Conservation (phyloP, 345 rosid genomes). For the Pistacia integerrima region DNA sequence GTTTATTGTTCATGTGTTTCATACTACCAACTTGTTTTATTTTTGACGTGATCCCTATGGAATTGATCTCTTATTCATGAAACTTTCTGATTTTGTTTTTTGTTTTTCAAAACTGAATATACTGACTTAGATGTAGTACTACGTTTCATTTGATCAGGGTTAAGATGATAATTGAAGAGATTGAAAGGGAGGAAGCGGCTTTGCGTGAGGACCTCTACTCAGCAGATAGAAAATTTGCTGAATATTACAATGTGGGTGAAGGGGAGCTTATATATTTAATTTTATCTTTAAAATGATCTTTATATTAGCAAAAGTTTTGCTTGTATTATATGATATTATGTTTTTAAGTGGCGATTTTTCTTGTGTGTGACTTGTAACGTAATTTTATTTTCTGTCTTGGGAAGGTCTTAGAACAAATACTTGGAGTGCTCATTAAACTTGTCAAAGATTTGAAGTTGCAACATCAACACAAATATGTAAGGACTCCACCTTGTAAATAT, state of each 20-base stretch:
- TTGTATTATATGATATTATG: conserved; percentile 9
- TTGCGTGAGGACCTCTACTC: conserved; percentile 90
- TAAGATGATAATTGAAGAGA: conserved; percentile 90
- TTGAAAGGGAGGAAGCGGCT: conserved; percentile 91
- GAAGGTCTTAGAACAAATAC: conserved; percentile 94
- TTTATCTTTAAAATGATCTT: conserved; percentile 9
- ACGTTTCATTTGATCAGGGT: conserved; percentile 52
- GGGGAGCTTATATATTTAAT: background rate
- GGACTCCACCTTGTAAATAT: conserved; percentile 19
- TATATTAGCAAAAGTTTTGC: background rate
- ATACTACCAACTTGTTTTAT: background rate
- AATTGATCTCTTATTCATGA: background rate
- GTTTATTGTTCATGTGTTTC: background rate
- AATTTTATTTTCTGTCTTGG: conserved; percentile 23
- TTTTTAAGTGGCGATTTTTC: conserved; percentile 4
- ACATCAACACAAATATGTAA: conserved; percentile 92
- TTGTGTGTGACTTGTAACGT: conserved; percentile 16
- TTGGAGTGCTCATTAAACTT: conserved; percentile 93
- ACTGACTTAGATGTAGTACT: background rate
- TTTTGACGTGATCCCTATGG: background rate
- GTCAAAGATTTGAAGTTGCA: conserved; percentile 95
- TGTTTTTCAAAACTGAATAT: background rate
- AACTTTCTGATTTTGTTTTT: background rate
- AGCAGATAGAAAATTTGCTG: conserved; percentile 91
- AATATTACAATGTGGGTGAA: conserved; percentile 80